These are phyloP conservation scores for Penicillium concentricum DNA, from an alignment of 2,329 filamentous ascomycete species.

Conservation along the genomic window DNA sequence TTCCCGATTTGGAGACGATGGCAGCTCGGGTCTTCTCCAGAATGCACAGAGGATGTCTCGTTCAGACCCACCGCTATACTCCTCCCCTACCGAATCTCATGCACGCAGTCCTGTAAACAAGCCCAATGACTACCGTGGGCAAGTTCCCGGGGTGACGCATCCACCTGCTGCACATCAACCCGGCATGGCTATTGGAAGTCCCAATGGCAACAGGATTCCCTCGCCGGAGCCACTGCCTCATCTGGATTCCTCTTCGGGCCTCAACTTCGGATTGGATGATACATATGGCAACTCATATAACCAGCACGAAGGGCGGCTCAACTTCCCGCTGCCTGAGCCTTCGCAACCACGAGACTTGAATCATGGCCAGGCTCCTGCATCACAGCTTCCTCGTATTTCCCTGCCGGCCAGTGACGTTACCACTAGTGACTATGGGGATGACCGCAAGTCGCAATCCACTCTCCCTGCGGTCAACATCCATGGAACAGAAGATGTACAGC, in stretches of 20 bases:
- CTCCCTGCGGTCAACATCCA: slow-evolving; percentile 39
- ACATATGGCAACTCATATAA: not conserved
- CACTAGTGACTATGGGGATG: slow-evolving; percentile 57
- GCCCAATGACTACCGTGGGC: slow-evolving; percentile 18
- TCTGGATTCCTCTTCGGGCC: slow-evolving; percentile 10
- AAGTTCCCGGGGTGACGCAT: slow-evolving; percentile 5
- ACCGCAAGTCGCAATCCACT: slow-evolving; percentile 50
- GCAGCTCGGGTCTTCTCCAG: slow-evolving; percentile 53
- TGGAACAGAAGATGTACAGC: slow-evolving; percentile 20
- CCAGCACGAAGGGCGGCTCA: slow-evolving; percentile 15
- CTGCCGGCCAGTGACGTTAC: slow-evolving; percentile 49
- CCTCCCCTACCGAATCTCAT: slow-evolving; percentile 16
- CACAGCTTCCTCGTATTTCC: slow-evolving; percentile 36
- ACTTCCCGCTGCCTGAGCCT: slow-evolving; percentile 24
- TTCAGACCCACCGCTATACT: slow-evolving; percentile 46
- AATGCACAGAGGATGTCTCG: slow-evolving; percentile 61
- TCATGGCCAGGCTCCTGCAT: slow-evolving; percentile 17
- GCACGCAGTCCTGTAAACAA: slow-evolving; percentile 3
- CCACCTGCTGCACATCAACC: slow-evolving; percentile 13
- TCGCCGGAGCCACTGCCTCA: slow-evolving; percentile 16
- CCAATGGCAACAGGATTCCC: slow-evolving; percentile 7
- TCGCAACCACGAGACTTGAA: slow-evolving; percentile 15
- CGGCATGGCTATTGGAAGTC: slow-evolving; percentile 14
- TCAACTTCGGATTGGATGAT: slow-evolving; percentile 21
- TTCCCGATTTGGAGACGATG: slow-evolving; percentile 48